Evolutionary conservation across 441 rosid genomes (phyloP), one percentile per base, ranked within the genome.

Genomic region (Omphalea diandra): DNA sequence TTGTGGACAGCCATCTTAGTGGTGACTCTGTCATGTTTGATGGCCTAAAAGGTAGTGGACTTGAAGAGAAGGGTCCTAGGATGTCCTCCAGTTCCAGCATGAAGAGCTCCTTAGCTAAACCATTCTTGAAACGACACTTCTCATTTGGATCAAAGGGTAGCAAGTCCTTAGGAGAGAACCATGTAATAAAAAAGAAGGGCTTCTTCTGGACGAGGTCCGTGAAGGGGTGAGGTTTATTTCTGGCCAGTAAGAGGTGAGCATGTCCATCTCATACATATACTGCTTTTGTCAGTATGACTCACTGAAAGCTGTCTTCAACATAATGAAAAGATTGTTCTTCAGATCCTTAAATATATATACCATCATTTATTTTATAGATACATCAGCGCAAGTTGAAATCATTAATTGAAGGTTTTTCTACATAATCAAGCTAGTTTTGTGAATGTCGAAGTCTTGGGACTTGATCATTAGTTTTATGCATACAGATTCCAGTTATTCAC

Each of bases 121-220:
- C 97, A 69, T 89, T 93, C 80, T 78, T 91, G 77, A 83, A 73
- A 72, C 73, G 91, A 38, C 99, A 88, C 74, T 93, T 96, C 52
- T 91, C 97, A 10, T 85, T 93, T 64, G 94, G 90, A 66, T 88
- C 88, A 38, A 93, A 85, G 77, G 87, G 82, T 32, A 82, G 81
- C 68, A 84, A 80, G 76, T 73, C 88, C 41, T 43, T 75, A 10
- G 53, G 82, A 59, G 97, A 86, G 72, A 86, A 73, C 75, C 80
- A 79, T 62, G 50, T 83, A 31, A 65, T 76, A 8, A 75, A 80
- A 80, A 93, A 80, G 87, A 90, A 84, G 70, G 96, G 96, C 33
- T 81, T 91, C 78, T 93, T 93, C 80, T 96, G 98, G 97, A 77
- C 93, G 63, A 91, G 88, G 72, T 86, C 94, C 57, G 73, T 88